These are phyloP conservation scores for Pseudotulostoma volvatum DNA, from an alignment of 495 filamentous ascomycete species.

Conservation along the genomic window DNA sequence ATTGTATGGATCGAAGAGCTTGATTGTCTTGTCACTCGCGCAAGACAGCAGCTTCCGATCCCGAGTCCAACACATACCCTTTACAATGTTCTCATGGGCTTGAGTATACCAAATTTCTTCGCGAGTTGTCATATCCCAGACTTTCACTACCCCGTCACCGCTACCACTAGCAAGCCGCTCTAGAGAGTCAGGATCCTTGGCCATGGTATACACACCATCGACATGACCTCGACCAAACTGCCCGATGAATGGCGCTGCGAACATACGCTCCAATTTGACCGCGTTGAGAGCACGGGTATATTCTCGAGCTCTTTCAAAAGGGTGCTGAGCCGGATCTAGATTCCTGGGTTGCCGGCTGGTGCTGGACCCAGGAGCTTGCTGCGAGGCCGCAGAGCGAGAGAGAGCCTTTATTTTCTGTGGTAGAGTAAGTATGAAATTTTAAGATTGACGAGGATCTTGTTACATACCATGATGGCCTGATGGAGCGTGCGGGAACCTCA, in stretches of 20 bases:
- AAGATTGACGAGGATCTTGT: not conserved
- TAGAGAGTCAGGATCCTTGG: constrained; percentile 52
- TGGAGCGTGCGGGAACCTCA: too few species aligned
- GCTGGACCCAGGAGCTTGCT: constrained; percentile 63
- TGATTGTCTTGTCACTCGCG: constrained; percentile 70
- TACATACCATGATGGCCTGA: constrained; percentile 2
- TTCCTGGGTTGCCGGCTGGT: constrained; percentile 65
- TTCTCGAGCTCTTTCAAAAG: constrained; percentile 86
- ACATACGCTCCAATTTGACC: constrained; percentile 88
- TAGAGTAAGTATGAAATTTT: not conserved
- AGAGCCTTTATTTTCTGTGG: constrained; percentile 87
- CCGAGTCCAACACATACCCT: constrained; percentile 74
- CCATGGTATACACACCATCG: constrained; percentile 70
- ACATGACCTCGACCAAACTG: constrained; percentile 85
- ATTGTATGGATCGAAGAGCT: constrained; percentile 81
- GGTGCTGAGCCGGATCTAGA: constrained; percentile 81
- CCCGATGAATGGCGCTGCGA: constrained; percentile 79
- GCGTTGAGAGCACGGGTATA: constrained; percentile 83
- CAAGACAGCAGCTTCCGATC: constrained; percentile 80
- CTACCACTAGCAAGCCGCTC: constrained; percentile 62
- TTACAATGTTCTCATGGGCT: constrained; percentile 80
- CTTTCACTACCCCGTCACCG: constrained; percentile 79
- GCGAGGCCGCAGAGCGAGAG: constrained; percentile 55
- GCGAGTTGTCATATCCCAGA: constrained; percentile 72
- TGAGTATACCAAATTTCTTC: constrained; percentile 68